Evolutionary conservation across 2,329 filamentous ascomycete species (phyloP).

Genomic region (Lasiodiplodia theobromae): DNA sequence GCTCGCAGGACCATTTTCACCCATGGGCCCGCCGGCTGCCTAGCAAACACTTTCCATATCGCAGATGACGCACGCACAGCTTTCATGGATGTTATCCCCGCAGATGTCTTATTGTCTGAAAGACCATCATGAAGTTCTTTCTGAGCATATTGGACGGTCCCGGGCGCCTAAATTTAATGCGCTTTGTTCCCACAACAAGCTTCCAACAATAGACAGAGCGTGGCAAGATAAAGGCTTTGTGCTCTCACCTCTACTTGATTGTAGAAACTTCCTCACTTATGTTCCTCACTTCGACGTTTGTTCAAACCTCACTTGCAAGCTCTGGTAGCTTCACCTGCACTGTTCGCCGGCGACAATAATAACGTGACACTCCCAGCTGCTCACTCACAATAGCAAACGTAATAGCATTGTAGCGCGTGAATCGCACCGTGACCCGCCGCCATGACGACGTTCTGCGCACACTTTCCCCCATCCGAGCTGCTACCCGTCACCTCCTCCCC

Average conservation of each 20-base stretch:
- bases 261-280: not conserved
- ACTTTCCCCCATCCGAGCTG: not conserved
- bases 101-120: not conserved
- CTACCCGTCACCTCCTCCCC: not conserved
- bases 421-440: not conserved
- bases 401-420: too few relatives aligned
- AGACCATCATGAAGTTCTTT: not conserved
- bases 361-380: not conserved
- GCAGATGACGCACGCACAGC: not conserved
- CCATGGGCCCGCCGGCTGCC: not conserved
- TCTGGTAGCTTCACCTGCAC: slow-evolving; percentile 19
- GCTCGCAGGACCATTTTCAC: not conserved
- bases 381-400: too few relatives aligned
- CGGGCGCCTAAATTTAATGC: not conserved
- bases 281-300: not conserved
- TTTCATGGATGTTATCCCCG: not conserved
- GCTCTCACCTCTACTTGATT: not conserved
- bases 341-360: not conserved
- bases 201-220: not conserved
- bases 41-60: not conserved
- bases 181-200: not conserved
- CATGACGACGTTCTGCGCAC: not conserved
- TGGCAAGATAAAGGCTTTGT: slow-evolving; percentile 8
- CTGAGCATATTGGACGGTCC: not conserved
- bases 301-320: not conserved